Evolutionary conservation across 2,329 filamentous ascomycete genomes (phyloP).

Genomic region (Trichoderma harzianum): DNA sequence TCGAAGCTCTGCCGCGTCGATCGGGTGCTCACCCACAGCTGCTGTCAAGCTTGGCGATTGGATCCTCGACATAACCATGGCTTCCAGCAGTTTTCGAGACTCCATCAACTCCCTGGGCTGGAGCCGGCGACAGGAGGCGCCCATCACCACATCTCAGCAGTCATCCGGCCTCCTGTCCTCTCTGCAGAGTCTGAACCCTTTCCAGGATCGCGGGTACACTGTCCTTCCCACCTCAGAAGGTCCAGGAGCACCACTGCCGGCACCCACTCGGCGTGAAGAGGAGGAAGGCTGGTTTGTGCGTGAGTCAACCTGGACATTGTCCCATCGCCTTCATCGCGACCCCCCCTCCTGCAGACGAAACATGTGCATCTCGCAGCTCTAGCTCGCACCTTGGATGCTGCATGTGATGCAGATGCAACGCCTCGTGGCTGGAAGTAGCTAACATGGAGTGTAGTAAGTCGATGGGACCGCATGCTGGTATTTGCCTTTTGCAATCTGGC

Average conservation of each 20-base stretch:
- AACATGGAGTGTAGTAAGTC: constrained; percentile 67
- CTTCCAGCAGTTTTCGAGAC: constrained; percentile 84
- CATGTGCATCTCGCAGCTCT: constrained; percentile 40
- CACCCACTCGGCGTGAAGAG: constrained; percentile 80
- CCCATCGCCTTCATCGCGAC: constrained; percentile 26
- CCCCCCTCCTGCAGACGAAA: constrained; percentile 42
- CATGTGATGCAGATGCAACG: constrained; percentile 37
- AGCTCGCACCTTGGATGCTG: constrained; percentile 35
- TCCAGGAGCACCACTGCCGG: constrained; percentile 80
- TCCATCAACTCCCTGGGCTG: constrained; percentile 94
- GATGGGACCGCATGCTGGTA: constrained; percentile 92
- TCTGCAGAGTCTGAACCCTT: constrained; percentile 83
- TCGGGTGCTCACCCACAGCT: not conserved
- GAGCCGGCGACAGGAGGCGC: constrained; percentile 80
- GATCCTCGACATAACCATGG: constrained; percentile 53
- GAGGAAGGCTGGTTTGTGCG: constrained; percentile 93
- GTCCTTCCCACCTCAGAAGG: constrained; percentile 82
- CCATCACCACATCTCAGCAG: constrained; percentile 67
- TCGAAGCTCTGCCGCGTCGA: constrained; percentile 7
- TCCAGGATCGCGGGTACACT: constrained; percentile 81
- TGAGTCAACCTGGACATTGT: constrained; percentile 56
- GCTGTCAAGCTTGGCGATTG: not conserved
- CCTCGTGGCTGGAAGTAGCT: constrained; percentile 31
- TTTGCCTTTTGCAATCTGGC: constrained; percentile 89
- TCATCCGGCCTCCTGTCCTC: constrained; percentile 74